These are phyloP conservation scores for Penicillium sp. DNA, from an alignment of 2,329 filamentous ascomycete genomes.

Conservation along the genomic window DNA sequence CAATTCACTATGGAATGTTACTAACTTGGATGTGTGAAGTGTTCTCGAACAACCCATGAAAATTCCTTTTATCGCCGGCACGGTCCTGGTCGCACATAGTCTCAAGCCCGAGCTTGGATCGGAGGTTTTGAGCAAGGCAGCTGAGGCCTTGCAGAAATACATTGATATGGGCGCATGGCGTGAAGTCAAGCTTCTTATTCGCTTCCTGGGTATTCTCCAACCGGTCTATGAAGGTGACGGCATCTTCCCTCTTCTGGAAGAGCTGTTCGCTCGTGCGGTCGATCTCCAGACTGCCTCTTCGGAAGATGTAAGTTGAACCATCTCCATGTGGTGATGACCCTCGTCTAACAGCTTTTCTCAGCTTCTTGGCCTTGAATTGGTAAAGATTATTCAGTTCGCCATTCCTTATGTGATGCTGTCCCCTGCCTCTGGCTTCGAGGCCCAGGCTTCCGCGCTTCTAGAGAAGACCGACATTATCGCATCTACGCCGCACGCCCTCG, in stretches of 20 bases:
- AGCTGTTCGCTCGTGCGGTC: conserved; percentile 87
- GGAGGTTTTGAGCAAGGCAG: conserved; percentile 65
- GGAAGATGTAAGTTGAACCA: conserved; percentile 69
- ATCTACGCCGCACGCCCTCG: conserved; percentile 79
- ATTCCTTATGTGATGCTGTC: conserved; percentile 85
- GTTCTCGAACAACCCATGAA: conserved; percentile 91
- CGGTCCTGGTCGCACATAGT: conserved; percentile 75
- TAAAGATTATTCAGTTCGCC: conserved; percentile 93
- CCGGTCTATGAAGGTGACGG: conserved; percentile 77
- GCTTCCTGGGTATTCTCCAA: conserved; percentile 85
- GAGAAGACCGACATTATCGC: conserved; percentile 96
- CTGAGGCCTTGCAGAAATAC: conserved; percentile 62
- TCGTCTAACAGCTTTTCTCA: conserved; percentile 32
- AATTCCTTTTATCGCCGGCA: conserved; percentile 88
- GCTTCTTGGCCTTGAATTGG: conserved; percentile 73
- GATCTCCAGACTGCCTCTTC: conserved; percentile 90
- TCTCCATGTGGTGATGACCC: background rate
- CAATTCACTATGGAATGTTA: background rate
- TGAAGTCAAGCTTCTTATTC: conserved; percentile 83
- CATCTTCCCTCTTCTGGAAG: conserved; percentile 78
- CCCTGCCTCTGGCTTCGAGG: conserved; percentile 65
- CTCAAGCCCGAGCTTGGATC: conserved; percentile 71
- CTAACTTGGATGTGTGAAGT: conserved; percentile 34
- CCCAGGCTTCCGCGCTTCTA: conserved; percentile 74
- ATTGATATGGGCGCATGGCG: conserved; percentile 78